A percentile compares a stretch with the other conserved stretches of the same genome.
phyloP scores from a whole-genome alignment of 2,329 filamentous ascomycete genomes.

The Raffaelea deltoideospora region DNA sequence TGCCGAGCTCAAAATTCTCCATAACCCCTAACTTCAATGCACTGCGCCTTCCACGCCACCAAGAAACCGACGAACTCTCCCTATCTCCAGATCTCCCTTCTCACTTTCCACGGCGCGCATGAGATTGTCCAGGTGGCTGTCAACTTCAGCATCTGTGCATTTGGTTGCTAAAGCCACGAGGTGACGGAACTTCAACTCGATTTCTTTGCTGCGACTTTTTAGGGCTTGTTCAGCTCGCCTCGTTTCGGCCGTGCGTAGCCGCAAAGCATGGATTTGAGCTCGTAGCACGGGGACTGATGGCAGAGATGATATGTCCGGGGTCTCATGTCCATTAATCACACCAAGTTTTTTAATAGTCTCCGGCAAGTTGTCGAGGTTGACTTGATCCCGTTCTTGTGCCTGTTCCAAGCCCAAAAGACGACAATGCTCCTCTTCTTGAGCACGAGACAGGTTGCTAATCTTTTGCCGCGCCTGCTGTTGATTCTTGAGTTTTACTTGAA shows the following conservation, averaged over 20 bases:
- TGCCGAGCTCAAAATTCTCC: no score
- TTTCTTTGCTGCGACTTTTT: slow-evolving; percentile 64
- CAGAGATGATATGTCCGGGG: slow-evolving; percentile 27
- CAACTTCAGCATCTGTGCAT: slow-evolving; percentile 63
- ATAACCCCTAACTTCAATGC: slow-evolving; percentile 8
- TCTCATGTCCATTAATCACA: no score
- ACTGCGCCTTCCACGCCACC: slow-evolving; percentile 54
- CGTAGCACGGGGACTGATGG: slow-evolving; percentile 47
- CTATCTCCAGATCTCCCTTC: slow-evolving; percentile 58
- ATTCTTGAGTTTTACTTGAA: slow-evolving; percentile 50
- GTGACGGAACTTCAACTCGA: slow-evolving; percentile 76
- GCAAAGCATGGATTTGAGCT: slow-evolving; percentile 55
- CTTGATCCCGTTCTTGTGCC: slow-evolving; percentile 7
- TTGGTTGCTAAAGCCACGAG: slow-evolving; percentile 79
- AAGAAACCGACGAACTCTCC: slow-evolving; percentile 63
- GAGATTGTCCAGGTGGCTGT: slow-evolving; percentile 63
- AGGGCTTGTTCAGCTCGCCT: slow-evolving; percentile 54
- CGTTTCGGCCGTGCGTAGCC: slow-evolving; percentile 51
- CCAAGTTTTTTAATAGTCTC: no score
- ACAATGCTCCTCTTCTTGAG: slow-evolving; percentile 54
- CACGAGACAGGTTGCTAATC: slow-evolving; percentile 62
- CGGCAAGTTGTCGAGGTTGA: slow-evolving; percentile 30
- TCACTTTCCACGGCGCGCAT: slow-evolving; percentile 86
- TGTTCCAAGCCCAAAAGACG: slow-evolving; percentile 32
- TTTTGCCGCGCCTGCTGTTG: slow-evolving; percentile 54